Evolutionary conservation across 257 asterid species (phyloP), one percentile per base, ranked within the genome.

Genomic region (Gynochthodes officinalis): DNA sequence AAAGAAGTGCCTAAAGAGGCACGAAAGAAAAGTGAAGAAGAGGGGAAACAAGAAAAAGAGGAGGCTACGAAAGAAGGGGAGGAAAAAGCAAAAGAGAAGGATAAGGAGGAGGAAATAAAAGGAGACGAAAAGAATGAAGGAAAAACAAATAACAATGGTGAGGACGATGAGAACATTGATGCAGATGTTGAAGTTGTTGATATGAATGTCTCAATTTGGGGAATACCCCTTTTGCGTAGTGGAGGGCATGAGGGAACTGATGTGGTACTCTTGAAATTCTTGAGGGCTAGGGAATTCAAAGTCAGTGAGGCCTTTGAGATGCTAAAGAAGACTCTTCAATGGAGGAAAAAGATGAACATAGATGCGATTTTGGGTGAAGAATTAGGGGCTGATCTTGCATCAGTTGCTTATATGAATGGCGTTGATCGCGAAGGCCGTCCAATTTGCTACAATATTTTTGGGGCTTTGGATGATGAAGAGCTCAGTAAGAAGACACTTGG

Each of bases 281-380:
- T 91, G 75, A 73, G 93, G 75, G 97, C 97, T 1, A 82, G 97
- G 63, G 97, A 91, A 8, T 91, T 89, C 79, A 91, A 86, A 40
- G 90, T 83, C 53, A 76, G 73, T 12, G 96, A 91, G 28, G 89
- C 92, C 0, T 75, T 80, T 5, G 86, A 87, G 79, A 89, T 91
- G 97, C 88, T 91, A 13, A 78, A 74, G 71, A 89, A 89, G 76
- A 91, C 96, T 23, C 88, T 91, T 13, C 84, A 75, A 49, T 91
- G 97, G 97, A 77, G 97, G 80, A 87, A 79, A 30, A 92, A 91
- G 21, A 83, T 82, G 80, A 82, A 83, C 30, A 77, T 77, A 12
- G 89, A 87, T 55, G 68, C 88, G 0, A 82, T 91, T 77, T 58
- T 83, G 73, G 92, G 80, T 0, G 96, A 90, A 55, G 91, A 85